Evolutionary conservation across 148 eudicot genomes (phyloP).

Genomic region (Mesembryanthemum crystallinum): DNA sequence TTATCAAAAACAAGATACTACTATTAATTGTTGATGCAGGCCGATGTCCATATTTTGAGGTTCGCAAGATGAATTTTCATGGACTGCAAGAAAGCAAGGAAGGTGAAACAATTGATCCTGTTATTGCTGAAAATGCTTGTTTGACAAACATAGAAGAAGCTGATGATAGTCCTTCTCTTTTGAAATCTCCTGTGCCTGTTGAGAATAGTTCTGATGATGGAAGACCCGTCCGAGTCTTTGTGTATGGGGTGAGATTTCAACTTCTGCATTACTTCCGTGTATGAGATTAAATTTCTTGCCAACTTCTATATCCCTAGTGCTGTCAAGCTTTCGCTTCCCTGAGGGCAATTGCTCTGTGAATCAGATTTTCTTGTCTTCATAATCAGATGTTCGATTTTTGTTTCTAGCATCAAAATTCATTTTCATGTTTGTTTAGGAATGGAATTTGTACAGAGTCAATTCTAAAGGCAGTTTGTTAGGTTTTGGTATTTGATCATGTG

Average conservation of each 20-base stretch:
- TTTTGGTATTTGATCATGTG: slow-evolving; percentile 9
- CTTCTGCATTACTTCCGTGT: slow-evolving; percentile 7
- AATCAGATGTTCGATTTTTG: background rate
- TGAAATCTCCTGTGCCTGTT: slow-evolving; percentile 26
- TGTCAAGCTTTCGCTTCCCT: background rate
- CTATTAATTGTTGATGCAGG: slow-evolving; percentile 47
- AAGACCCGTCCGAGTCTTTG: slow-evolving; percentile 49
- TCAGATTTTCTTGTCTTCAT: background rate
- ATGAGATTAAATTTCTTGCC: background rate
- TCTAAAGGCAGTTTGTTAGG: too few relatives aligned
- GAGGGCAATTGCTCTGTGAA: background rate
- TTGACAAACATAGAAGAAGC: slow-evolving; percentile 29
- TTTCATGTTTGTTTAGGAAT: slow-evolving; percentile 1
- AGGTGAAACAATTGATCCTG: slow-evolving; percentile 24
- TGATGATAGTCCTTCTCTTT: slow-evolving; percentile 24
- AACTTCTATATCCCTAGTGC: background rate
- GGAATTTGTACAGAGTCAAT: background rate
- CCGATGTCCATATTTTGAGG: slow-evolving; percentile 66
- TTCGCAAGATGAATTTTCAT: slow-evolving; percentile 56
- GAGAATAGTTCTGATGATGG: slow-evolving; percentile 36
- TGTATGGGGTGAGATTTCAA: slow-evolving; percentile 76
- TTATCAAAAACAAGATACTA: too few relatives aligned
- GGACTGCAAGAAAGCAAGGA: slow-evolving; percentile 31
- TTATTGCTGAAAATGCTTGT: slow-evolving; percentile 35
- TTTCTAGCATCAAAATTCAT: background rate